Evolutionary conservation across 345 rosid species (phyloP).

Genomic region (Populus tremula): DNA sequence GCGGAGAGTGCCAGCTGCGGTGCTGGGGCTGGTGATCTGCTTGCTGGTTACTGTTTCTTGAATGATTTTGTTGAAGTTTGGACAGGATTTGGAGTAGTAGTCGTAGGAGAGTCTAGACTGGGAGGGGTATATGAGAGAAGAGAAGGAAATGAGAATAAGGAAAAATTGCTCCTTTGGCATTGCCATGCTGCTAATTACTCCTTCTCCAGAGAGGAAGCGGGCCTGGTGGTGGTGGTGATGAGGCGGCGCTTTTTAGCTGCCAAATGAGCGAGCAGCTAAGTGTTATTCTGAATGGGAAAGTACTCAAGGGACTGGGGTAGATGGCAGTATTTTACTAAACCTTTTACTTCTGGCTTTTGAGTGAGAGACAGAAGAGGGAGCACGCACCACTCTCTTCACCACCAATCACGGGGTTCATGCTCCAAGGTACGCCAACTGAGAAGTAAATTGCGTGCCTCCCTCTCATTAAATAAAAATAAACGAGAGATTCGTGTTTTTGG

Average conservation of each 20-base stretch:
- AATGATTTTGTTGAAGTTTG: slow-evolving; percentile 27
- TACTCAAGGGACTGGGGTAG: no score
- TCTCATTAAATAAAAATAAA: neutral
- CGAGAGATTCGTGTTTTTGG: neutral
- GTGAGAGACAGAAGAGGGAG: neutral
- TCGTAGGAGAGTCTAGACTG: slow-evolving; percentile 22
- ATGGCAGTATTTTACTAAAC: no score
- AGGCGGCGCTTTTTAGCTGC: no score
- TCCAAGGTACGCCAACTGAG: neutral
- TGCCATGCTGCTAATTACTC: no score
- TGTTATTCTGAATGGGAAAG: no score
- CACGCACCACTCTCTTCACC: slow-evolving; percentile 18
- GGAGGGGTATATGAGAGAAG: neutral
- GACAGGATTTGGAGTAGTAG: slow-evolving; percentile 33
- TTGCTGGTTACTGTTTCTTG: slow-evolving; percentile 28
- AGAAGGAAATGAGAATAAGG: neutral
- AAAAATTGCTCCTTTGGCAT: no score
- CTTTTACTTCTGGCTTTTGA: neutral
- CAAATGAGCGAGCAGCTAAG: no score
- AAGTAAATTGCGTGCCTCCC: neutral
- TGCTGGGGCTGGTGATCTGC: slow-evolving; percentile 34
- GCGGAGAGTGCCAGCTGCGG: slow-evolving; percentile 36
- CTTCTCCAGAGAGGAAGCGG: no score
- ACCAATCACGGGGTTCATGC: slow-evolving; percentile 40
- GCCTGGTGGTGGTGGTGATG: no score